Evolutionary conservation across 2,329 filamentous ascomycete genomes (phyloP).

Genomic region (Xylaria sp.): DNA sequence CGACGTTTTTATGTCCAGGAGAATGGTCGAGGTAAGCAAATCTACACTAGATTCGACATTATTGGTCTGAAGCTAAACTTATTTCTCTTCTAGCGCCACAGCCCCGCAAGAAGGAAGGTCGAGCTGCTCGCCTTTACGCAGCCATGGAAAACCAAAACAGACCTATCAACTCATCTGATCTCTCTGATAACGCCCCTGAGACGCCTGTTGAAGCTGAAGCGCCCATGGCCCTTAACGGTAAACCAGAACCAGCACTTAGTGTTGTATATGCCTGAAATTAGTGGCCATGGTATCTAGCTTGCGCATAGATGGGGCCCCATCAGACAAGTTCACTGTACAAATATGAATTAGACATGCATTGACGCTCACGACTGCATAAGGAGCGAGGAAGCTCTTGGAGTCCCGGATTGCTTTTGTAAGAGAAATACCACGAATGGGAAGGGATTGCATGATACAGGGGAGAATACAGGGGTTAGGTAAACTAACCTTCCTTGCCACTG

Average conservation of each 20-base stretch:
- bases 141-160: constrained; percentile 48
- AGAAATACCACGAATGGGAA: constrained; percentile 35
- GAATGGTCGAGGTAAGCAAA: constrained; percentile 81
- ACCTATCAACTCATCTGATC: constrained; percentile 43
- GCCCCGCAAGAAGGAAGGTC: constrained; percentile 52
- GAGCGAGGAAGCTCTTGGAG: constrained; percentile 31
- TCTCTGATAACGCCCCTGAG: constrained; percentile 46
- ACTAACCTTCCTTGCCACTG: constrained; percentile 4
- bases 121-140: constrained; percentile 49
- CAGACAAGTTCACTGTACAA: constrained; percentile 31
- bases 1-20: constrained; percentile 98
- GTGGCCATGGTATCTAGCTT: background rate
- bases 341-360: constrained; percentile 37
- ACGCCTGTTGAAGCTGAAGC: constrained; percentile 42
- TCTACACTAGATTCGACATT: background rate
- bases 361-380: constrained; percentile 34
- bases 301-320: constrained; percentile 1
- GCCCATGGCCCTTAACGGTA: constrained; percentile 30
- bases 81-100: constrained; percentile 46
- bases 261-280: constrained; percentile 27
- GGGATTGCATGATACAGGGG: constrained; percentile 30
- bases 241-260: constrained; percentile 24
- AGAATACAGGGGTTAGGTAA: constrained; percentile 1
- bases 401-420: constrained; percentile 34
- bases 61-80: constrained; percentile 33